Percentiles rank a stretch among this genome's conserved stretches.
These are phyloP conservation scores for Arthroderma sp. DNA, from an alignment of 2,329 filamentous ascomycete genomes.

Conservation along the genomic window DNA sequence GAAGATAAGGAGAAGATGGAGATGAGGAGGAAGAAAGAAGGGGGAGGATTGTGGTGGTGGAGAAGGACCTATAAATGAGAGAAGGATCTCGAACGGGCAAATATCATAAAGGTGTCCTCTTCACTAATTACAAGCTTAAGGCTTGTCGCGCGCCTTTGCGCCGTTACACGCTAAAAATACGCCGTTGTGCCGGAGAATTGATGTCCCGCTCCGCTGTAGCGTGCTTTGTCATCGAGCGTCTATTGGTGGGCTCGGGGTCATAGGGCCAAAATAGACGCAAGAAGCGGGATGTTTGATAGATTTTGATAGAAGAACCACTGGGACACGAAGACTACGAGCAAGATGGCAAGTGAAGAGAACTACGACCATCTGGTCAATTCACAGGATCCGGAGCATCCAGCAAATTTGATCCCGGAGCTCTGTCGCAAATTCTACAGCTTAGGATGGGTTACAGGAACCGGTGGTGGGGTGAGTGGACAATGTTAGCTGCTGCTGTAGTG, in stretches of 20 bases:
- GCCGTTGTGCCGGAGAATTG: too few relatives aligned
- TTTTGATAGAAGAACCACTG: not conserved
- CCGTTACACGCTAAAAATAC: too few relatives aligned
- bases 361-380: slow-evolving; percentile 47
- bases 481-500: not conserved
- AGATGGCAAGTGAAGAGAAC: slow-evolving; percentile 13
- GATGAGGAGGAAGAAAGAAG: not conserved
- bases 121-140: not conserved
- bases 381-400: slow-evolving; percentile 67
- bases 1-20: not conserved
- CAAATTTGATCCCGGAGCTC: slow-evolving; percentile 84
- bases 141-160: too few relatives aligned
- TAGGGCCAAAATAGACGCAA: too few relatives aligned
- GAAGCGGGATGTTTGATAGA: too few relatives aligned
- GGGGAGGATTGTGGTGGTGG: not conserved
- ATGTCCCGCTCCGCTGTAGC: too few relatives aligned
- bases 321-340: not conserved
- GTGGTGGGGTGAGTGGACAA: slow-evolving; percentile 27
- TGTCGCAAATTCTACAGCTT: slow-evolving; percentile 92
- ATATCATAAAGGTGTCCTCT: not conserved
- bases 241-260: too few relatives aligned
- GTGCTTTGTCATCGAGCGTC: too few relatives aligned
- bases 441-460: slow-evolving; percentile 59
- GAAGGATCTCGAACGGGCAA: too few relatives aligned
- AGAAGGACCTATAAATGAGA: too few relatives aligned